A percentile compares a stretch with the other conserved stretches of the same genome.
Evolutionary conservation across 345 rosid genomes (phyloP).

Genomic region (Salix arbutifolia): DNA sequence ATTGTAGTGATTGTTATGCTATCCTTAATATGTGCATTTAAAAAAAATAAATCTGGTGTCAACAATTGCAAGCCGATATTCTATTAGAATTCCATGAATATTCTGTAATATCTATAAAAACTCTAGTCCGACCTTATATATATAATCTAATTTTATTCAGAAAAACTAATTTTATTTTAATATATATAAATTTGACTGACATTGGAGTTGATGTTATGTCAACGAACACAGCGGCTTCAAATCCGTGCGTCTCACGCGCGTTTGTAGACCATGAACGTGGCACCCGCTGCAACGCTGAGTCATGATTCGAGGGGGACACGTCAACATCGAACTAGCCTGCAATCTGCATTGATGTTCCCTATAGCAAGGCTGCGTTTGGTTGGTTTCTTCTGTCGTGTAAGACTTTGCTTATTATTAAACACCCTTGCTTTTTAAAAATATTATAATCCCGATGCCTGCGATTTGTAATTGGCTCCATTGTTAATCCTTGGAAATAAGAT

Average conservation of each 20-base stretch:
- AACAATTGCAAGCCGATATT: too few species aligned
- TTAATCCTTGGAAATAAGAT: background rate
- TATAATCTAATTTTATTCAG: too few species aligned
- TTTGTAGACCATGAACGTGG: background rate
- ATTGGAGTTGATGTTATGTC: too few species aligned
- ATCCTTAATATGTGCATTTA: too few species aligned
- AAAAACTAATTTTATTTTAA: too few species aligned
- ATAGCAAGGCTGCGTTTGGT: conserved; percentile 9
- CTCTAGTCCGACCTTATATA: too few species aligned
- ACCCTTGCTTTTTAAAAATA: background rate
- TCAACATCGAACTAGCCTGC: conserved; percentile 12
- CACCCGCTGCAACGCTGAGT: background rate
- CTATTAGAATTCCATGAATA: too few species aligned
- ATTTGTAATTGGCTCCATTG: background rate
- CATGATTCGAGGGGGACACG: conserved; percentile 14
- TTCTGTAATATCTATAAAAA: too few species aligned
- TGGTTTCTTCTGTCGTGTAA: background rate
- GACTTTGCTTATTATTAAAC: background rate
- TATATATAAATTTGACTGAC: too few species aligned
- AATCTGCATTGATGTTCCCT: background rate
- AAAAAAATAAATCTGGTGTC: too few species aligned
- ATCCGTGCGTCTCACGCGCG: conserved; percentile 5
- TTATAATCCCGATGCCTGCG: background rate
- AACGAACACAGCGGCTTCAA: background rate
- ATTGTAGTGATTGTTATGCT: too few species aligned